Evolutionary conservation across 768 basidiomycete species (phyloP), one percentile per base, ranked within the genome.

Genomic region (Psilocybe sp.): DNA sequence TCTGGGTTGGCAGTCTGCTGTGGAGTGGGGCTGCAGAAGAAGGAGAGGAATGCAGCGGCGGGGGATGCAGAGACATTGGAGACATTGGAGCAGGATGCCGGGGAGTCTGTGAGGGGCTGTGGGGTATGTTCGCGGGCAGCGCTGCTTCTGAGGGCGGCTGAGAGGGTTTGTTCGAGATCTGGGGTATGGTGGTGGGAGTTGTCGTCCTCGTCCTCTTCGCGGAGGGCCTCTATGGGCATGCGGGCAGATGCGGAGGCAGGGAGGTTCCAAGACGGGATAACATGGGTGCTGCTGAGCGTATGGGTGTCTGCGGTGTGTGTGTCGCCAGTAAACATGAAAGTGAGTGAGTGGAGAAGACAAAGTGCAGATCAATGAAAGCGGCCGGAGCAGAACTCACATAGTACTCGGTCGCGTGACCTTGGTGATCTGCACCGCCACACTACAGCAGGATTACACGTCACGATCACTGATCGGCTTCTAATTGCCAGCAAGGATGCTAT

Each of bases 1-100:
- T 92, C 88, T 5, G 80, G 79, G 5, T 73, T 66, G 5, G 63
- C 63, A 1, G 69, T 53, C 16, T 28, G 23, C 2, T 67, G 49
- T 1, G 71, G 62, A 0, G 59, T 53, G 0, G 74, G 60, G 2
- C 78, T 73, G 16, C 72, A 77, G 66, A 88, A 87, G 10, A 80
- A 72, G 12, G 87, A 79, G 28, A 91, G 72, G 57, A 91, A 92
- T 66, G 82, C 73, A 0, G 87, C 87, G 0, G 89, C 88, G 1
- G 88, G 87, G 1, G 89, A 91, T 13, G 67, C 66, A 40, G 69
- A 66, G 40, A 68, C 23, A 18, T n/a, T n/a, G n/a, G n/a, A n/a
- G n/a, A n/a, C n/a, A n/a, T 50, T 43, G 12, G 49, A 36, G 33
- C 46, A 46, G 36, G 50, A 53, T 12, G 53, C 39, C 14, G n/a